Conservation (phyloP, 2,329 filamentous ascomycete species). For the Trichothecium roseum region DNA sequence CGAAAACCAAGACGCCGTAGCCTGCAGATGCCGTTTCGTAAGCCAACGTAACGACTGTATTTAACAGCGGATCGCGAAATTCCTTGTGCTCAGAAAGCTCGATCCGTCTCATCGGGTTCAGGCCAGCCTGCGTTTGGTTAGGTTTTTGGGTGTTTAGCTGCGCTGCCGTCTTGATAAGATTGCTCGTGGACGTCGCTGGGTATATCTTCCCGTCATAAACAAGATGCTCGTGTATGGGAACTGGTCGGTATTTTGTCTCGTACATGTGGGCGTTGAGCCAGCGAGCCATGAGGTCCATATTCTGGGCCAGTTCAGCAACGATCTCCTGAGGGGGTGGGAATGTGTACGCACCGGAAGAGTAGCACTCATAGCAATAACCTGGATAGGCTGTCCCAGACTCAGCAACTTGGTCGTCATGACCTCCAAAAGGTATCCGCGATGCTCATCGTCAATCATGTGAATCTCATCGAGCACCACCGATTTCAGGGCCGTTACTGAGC, state of each 20-base stretch:
- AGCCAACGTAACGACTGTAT: slow-evolving; percentile 60
- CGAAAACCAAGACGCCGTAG: slow-evolving; percentile 65
- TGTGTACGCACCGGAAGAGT: slow-evolving; percentile 51
- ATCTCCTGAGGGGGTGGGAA: not conserved
- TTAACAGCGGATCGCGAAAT: slow-evolving; percentile 53
- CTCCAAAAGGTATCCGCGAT: slow-evolving; percentile 66
- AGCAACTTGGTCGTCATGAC: slow-evolving; percentile 64
- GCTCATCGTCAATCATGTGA: slow-evolving; percentile 73
- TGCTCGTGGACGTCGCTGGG: slow-evolving; percentile 42
- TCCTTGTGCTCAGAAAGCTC: slow-evolving; percentile 48
- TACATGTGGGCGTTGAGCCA: slow-evolving; percentile 67
- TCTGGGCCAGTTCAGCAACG: slow-evolving; percentile 30
- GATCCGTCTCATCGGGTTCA: slow-evolving; percentile 33
- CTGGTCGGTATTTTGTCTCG: slow-evolving; percentile 60
- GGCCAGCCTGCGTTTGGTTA: slow-evolving; percentile 21
- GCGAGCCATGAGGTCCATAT: slow-evolving; percentile 55
- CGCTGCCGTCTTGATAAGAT: slow-evolving; percentile 45
- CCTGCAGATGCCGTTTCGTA: slow-evolving; percentile 58
- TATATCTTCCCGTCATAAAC: slow-evolving; percentile 63
- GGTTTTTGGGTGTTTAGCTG: slow-evolving; percentile 31
- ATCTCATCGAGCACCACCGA: slow-evolving; percentile 66
- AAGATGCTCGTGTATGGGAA: slow-evolving; percentile 67
- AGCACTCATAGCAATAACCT: slow-evolving; percentile 72
- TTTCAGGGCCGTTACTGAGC: slow-evolving; percentile 51
- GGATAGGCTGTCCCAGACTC: slow-evolving; percentile 54